These are phyloP conservation scores for Didymella segeticola DNA, from an alignment of 2,329 filamentous ascomycete genomes.

Conservation along the genomic window DNA sequence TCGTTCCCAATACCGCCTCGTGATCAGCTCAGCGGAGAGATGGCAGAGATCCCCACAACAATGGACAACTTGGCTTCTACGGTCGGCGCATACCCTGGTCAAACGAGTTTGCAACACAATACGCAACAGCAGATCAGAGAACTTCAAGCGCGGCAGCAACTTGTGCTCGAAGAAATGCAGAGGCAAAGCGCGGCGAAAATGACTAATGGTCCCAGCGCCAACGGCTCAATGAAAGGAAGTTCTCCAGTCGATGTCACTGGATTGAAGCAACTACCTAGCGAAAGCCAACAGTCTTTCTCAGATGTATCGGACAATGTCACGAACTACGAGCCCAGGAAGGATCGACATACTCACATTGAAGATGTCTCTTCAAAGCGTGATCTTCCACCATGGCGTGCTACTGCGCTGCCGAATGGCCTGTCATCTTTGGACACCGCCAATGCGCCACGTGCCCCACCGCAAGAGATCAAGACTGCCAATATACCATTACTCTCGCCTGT, in stretches of 20 bases:
- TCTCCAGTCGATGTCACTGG: slow-evolving; percentile 29
- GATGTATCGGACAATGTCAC: slow-evolving; percentile 37
- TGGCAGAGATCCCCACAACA: slow-evolving; percentile 30
- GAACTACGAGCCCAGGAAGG: slow-evolving; percentile 35
- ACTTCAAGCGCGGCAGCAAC: slow-evolving; percentile 40
- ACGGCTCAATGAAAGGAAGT: slow-evolving; percentile 33
- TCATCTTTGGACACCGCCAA: slow-evolving; percentile 51
- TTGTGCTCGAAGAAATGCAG: slow-evolving; percentile 43
- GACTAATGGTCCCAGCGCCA: slow-evolving; percentile 30
- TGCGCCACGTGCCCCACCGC: slow-evolving; percentile 50
- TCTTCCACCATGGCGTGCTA: slow-evolving; percentile 38
- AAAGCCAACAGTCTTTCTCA: slow-evolving; percentile 37
- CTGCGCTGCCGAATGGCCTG: slow-evolving; percentile 40
- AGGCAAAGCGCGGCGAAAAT: slow-evolving; percentile 36
- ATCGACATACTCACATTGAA: slow-evolving; percentile 30
- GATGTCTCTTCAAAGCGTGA: slow-evolving; percentile 41
- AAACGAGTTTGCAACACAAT: slow-evolving; percentile 34
- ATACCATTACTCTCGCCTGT: slow-evolving; percentile 70
- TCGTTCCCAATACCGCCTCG: slow-evolving; percentile 44
- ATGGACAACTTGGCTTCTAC: slow-evolving; percentile 19
- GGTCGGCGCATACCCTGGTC: slow-evolving; percentile 35
- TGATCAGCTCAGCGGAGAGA: slow-evolving; percentile 35
- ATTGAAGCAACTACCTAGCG: slow-evolving; percentile 30
- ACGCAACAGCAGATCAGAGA: slow-evolving; percentile 36
- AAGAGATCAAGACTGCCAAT: slow-evolving; percentile 49